phyloP scores from a whole-genome alignment of 345 rosid genomes.

The Dipteronia dyeriana region DNA sequence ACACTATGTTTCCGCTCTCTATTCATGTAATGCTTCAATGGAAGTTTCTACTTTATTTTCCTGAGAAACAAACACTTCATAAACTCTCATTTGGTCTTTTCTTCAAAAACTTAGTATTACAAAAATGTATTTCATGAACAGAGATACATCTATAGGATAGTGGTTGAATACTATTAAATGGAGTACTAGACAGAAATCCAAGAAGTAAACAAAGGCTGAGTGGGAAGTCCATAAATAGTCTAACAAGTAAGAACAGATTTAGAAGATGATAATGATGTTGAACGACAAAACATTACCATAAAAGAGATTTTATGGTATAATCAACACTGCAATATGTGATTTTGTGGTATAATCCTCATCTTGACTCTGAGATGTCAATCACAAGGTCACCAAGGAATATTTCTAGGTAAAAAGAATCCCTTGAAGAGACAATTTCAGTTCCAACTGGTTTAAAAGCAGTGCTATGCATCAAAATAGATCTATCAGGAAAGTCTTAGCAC shows the following conservation, averaged over 20 bases:
- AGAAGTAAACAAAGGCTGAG: background rate
- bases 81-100: too few species aligned
- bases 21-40: too few species aligned
- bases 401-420: slow-evolving; percentile 1
- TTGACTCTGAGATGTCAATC: background rate
- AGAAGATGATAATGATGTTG: background rate
- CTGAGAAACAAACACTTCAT: too few species aligned
- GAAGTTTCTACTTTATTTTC: too few species aligned
- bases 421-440: background rate
- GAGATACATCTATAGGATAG: background rate
- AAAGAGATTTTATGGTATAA: background rate
- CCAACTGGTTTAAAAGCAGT: background rate
- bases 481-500: background rate
- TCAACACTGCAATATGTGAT: background rate
- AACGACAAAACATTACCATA: background rate
- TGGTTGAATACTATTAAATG: background rate
- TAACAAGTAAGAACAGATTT: background rate
- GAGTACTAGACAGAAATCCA: background rate
- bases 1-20: too few species aligned
- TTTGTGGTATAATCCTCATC: background rate
- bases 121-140: background rate
- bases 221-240: background rate
- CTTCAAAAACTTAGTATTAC: too few species aligned
- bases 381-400: background rate
- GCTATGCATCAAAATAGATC: slow-evolving; percentile 4